A percentile compares a stretch with the other conserved stretches of the same genome.
These are phyloP conservation scores for Strobilomyces dryophilus DNA, from an alignment of 768 basidiomycete genomes.

Conservation along the genomic window DNA sequence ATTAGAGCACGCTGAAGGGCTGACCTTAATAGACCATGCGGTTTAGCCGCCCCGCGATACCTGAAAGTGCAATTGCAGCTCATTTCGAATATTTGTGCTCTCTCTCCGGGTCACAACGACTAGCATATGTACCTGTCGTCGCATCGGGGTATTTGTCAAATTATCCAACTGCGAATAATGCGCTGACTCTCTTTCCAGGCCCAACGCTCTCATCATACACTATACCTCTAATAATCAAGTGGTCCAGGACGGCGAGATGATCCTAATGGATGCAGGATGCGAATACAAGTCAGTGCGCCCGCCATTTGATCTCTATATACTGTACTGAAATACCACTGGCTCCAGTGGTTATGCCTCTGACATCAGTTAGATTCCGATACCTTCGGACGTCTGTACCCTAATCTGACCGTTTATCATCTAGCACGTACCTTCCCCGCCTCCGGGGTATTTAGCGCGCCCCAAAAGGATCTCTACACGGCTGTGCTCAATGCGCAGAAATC, in stretches of 20 bases:
- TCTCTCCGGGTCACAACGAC: conserved; percentile 73
- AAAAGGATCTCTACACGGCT: conserved; percentile 81
- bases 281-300: conserved; percentile 69
- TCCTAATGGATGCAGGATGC: conserved; percentile 90
- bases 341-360: conserved; percentile 88
- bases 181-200: conserved; percentile 37
- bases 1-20: background rate
- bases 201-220: conserved; percentile 89
- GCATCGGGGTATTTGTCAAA: conserved; percentile 69
- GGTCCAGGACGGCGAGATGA: conserved; percentile 63
- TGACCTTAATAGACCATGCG: conserved; percentile 67
- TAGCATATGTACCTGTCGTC: conserved; percentile 97
- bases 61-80: conserved; percentile 63
- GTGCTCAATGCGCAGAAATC: conserved; percentile 70
- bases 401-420: conserved; percentile 26
- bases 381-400: background rate
- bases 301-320: background rate
- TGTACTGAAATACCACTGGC: conserved; percentile 4
- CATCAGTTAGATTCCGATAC: conserved; percentile 58
- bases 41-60: conserved; percentile 53
- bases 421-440: conserved; percentile 87
- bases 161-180: background rate
- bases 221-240: conserved; percentile 90
- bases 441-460: conserved; percentile 73
- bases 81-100: conserved; percentile 90